Conservation (phyloP, 192 early-diverging fungal species). For the Chytriomyces confervae region DNA sequence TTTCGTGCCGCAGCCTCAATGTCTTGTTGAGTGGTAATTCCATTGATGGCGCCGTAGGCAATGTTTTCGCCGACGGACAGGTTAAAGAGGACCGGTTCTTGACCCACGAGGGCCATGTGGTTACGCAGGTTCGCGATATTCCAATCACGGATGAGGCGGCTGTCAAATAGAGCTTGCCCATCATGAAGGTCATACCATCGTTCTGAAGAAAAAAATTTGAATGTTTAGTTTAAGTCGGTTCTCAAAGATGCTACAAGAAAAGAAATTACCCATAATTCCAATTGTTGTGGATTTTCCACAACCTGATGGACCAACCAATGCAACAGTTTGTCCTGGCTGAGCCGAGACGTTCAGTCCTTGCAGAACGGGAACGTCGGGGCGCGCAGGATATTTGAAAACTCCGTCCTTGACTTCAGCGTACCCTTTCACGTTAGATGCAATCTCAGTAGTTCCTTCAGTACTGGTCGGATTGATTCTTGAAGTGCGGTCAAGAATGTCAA, state of each 20-base stretch:
- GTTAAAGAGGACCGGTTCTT: constrained; percentile 93
- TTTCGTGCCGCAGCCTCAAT: constrained; percentile 72
- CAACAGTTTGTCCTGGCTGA: constrained; percentile 75
- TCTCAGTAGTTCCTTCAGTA: constrained; percentile 23
- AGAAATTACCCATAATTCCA: constrained; percentile 33
- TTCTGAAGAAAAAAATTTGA: constrained; percentile 60
- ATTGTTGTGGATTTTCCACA: constrained; percentile 76
- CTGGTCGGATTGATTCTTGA: constrained; percentile 68
- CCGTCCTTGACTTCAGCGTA: constrained; percentile 55
- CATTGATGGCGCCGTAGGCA: constrained; percentile 54
- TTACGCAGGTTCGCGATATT: constrained; percentile 70
- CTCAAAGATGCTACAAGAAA: background rate
- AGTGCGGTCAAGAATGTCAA: constrained; percentile 73
- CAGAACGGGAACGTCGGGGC: constrained; percentile 62
- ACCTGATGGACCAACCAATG: constrained; percentile 84
- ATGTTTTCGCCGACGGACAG: constrained; percentile 90
- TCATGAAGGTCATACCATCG: constrained; percentile 78
- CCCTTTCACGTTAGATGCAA: constrained; percentile 59
- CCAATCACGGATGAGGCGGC: constrained; percentile 64
- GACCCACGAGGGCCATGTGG: constrained; percentile 85
- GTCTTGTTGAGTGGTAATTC: constrained; percentile 65
- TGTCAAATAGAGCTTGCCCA: constrained; percentile 70
- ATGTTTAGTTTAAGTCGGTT: background rate
- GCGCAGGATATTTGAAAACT: constrained; percentile 72
- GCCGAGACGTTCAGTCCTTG: constrained; percentile 61